Base-by-base conservation (phyloP, 2,329 filamentous ascomycete genomes). In the Colletotrichum eleusines region DNA sequence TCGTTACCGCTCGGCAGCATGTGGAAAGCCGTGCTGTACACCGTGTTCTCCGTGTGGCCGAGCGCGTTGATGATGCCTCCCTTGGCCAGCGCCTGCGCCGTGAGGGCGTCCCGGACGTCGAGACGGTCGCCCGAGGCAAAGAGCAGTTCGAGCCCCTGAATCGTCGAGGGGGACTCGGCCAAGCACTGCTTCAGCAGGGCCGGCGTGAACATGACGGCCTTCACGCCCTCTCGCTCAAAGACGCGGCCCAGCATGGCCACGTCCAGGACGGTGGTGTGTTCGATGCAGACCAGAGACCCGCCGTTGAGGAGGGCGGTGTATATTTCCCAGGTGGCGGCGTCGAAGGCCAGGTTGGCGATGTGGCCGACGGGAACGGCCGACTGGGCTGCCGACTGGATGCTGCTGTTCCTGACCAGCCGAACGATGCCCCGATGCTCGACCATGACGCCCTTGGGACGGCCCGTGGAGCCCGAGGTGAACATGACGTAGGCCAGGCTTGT, bases 381-480 rank as follows among this genome's bases (percentile, higher is more conserved):
- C 20, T 26, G n/a, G 14, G 44, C 28, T 6, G 44, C n/a, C n/a
- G n/a, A 11, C 16, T 35, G 59, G 1, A 76, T 62, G 18, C 64
- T 62, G 5, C 70, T 66, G n/a, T 66, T 20, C 58, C 16, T 44
- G 20, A 62, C 59, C 11, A 62, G 59, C 2, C 65, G 65, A 35
- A 54, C 57, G 12, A 65, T 55, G 4, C 68, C 59, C 16, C 61
- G 66, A 35, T 75, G 74, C 28, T 74, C 70, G 57, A 76, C 59
- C 69, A 85, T 80, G 33, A 86, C 84, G 42, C 85, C 85, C 77
- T 87, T 87, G 12, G 85, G 85, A 35, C 78, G 78, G 9, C 85
- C 85, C 1, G 85, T 87, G 7, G 83, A 86, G 23, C 85, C 85
- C 12, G 84, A 86, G 28, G 85, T 87, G 74, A 85, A 87, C 75